Base-by-base conservation (phyloP, 108 stramenopile species). In the Fistulifera solaris region DNA sequence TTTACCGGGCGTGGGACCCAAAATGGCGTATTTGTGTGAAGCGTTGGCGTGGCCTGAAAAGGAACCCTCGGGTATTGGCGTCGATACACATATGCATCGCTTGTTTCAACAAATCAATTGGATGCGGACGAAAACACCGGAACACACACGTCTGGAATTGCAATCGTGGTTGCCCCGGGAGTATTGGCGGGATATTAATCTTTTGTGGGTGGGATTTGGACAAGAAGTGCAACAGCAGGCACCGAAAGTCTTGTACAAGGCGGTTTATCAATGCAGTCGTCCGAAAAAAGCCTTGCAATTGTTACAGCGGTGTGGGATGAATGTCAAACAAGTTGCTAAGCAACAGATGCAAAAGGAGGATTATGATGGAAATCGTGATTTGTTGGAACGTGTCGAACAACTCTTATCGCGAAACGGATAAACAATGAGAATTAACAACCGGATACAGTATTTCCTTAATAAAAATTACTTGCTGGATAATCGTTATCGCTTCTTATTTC, bases 41-140 rank as follows among this genome's bases (percentile, higher is more conserved):
- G 70, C 67, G 52, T 67, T 89, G 6, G 87, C 83, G 17, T 90
- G 76, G 64, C 65, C 69, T 22, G 31, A 24, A 10, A 27, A 54
- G 38, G 50, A 41, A 3, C 40, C 65, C 12, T 67, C 78, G n/a
- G 94, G 94, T 12, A 92, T 95, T 58, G 89, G 90, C 16, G 87
- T 95, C 11, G 94, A 95, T 62, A 95, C 94, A 14, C 94, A 95
- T 54, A 92, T 95, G 94, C 94, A 95, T 52, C 81, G 94, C 0
- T 73, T 95, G 61, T 90, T 87, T 59, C 85, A 87, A 59, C 74
- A 76, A 57, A 58, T 95, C 0, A 59, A 63, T 31, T 96, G 89
- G 89, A 85, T 89, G 3, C 59, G 72, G 17, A 58, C 31, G 6
- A 92, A 81, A 35, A 78, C 62, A 26, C 94, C 94, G 1, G 94